Base-by-base conservation (phyloP, 345 rosid species). In the Melastoma malabathricum region DNA sequence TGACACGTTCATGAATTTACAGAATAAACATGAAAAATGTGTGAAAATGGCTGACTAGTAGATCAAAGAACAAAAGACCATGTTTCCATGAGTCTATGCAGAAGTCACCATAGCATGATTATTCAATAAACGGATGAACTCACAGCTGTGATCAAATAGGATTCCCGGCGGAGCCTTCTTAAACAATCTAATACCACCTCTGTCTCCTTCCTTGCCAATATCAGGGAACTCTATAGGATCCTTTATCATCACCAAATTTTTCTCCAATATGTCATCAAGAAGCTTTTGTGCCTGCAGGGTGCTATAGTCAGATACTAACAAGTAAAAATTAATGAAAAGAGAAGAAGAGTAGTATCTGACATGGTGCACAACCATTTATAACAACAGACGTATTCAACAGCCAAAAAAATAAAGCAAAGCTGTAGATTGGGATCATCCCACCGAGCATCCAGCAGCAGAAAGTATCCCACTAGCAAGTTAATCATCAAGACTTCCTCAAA, bases 251-350 rank as follows among this genome's bases (percentile, higher is more conserved):
- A 56, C 72, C 56, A 92, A 51, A 44, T 43, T 75, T 68, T 67
- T 82, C 68, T 79, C 93, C 52, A 92, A 50, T 18, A 84, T 72
- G 34, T 71, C 74, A 61, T 87, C 82, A 81, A 92, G 71, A 68
- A 81, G 67, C 64, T 80, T 82, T 59, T 80, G 86, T 25, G 83
- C 93, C 93, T 92, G 93, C 62, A 56, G 56, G 14, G 17, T 54
- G 38, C 47, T 41, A 46, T 43, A 51, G 18, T 27, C 34, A 27
- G 20, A 51, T 43, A 14, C 12, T 20, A 31, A 51, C 20, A 51
- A 18, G 52, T 23, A n/a, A n/a, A n/a, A n/a, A n/a, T n/a, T n/a
- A 29, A 29, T 29, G 9, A 29, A 10, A 46, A 46, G 15, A 46
- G 10, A 47, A 14, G 19, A 47, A 47, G 13, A 22, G 16, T 20